Evolutionary conservation across 2,329 filamentous ascomycete genomes (phyloP).

Genomic region (Clonostachys solani): DNA sequence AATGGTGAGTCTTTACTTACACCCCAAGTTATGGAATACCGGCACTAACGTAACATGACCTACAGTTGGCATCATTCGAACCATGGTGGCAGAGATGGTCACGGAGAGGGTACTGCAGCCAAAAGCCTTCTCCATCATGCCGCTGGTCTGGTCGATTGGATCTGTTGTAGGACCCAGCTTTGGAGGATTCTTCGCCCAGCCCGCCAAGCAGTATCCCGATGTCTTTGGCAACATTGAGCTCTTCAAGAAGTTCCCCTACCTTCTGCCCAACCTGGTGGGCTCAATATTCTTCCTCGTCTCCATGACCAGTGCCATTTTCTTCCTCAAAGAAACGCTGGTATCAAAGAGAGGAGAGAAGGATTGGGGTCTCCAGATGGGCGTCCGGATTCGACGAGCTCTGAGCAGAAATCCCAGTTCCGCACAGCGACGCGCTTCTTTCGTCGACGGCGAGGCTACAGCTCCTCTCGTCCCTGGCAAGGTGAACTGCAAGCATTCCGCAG

Average conservation of each 20-base stretch:
- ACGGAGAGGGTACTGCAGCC: conserved; percentile 84
- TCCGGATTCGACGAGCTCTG: conserved; percentile 50
- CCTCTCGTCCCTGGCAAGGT: conserved; percentile 39
- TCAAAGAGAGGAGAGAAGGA: conserved; percentile 65
- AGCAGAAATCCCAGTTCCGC: conserved; percentile 5
- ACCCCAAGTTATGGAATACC: background rate
- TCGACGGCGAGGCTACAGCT: conserved; percentile 52
- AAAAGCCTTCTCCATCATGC: conserved; percentile 89
- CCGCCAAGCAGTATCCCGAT: conserved; percentile 67
- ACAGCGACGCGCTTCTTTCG: conserved; percentile 40
- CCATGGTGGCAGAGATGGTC: conserved; percentile 90
- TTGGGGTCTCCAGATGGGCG: conserved; percentile 71
- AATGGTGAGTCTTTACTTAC: conserved; percentile 51
- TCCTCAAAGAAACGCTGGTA: conserved; percentile 81
- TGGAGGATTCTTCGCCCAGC: conserved; percentile 81
- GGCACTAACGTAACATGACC: background rate
- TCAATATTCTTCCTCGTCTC: conserved; percentile 75
- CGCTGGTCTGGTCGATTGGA: conserved; percentile 81
- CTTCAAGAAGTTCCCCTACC: conserved; percentile 75
- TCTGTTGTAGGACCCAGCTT: conserved; percentile 85
- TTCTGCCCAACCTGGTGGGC: conserved; percentile 77
- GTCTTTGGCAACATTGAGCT: conserved; percentile 65
- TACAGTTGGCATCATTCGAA: conserved; percentile 81
- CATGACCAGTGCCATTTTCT: conserved; percentile 68
- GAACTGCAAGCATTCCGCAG: background rate